phyloP scores from a whole-genome alignment of 768 basidiomycete genomes.

The Russula sp. region DNA sequence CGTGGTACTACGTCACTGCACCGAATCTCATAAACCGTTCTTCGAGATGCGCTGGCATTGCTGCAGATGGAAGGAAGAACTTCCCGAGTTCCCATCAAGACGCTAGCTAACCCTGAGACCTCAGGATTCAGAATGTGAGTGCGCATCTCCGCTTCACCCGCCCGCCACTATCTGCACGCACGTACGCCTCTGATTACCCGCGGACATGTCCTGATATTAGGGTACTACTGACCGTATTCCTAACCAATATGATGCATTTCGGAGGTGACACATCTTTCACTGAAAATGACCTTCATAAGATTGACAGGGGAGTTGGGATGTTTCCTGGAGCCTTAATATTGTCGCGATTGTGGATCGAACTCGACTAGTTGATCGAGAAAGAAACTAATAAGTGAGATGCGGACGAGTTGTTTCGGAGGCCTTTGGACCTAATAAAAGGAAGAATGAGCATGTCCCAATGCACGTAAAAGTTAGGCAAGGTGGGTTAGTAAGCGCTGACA shows the following conservation, averaged over 20 bases:
- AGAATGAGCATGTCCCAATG: background rate
- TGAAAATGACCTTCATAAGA: background rate
- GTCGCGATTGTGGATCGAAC: background rate
- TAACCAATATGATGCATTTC: background rate
- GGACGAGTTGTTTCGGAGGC: background rate
- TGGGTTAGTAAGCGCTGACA: background rate
- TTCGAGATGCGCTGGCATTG: background rate
- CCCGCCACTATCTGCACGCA: background rate
- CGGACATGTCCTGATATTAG: background rate
- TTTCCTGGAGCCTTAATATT: background rate
- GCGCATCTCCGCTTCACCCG: background rate
- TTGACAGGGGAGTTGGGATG: background rate
- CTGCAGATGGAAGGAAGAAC: background rate
- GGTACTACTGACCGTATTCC: too few relatives aligned
- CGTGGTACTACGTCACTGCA: background rate
- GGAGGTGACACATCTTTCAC: background rate
- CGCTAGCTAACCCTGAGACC: background rate
- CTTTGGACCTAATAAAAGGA: slow-evolving; percentile 5
- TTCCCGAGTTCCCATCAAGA: background rate
- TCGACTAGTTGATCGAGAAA: background rate
- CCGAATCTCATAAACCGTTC: background rate
- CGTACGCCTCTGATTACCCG: background rate
- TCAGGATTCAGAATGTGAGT: background rate
- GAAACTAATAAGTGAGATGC: background rate
- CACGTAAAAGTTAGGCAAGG: background rate